Percentiles rank a stretch among this genome's conserved stretches.
Evolutionary conservation across 495 filamentous ascomycete genomes (phyloP).

Genomic region (Physcia stellaris): DNA sequence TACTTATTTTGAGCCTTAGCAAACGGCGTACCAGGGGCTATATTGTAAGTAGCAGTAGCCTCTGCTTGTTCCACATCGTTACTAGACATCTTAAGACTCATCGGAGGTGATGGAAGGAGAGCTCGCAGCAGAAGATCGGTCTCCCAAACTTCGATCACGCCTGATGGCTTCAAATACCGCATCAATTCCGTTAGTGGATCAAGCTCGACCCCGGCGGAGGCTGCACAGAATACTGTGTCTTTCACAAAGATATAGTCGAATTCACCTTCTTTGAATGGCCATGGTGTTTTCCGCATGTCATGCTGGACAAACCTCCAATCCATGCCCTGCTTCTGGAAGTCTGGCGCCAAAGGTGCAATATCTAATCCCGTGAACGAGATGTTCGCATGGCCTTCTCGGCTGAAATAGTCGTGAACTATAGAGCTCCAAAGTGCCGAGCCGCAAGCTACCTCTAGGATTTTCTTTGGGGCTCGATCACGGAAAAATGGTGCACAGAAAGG

Average conservation of each 20-base stretch:
- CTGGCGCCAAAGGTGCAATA: constrained; percentile 60
- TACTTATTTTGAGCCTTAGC: constrained; percentile 63
- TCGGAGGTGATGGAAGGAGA: constrained; percentile 59
- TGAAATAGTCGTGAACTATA: constrained; percentile 66
- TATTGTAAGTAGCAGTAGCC: constrained; percentile 62
- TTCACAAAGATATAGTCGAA: constrained; percentile 90
- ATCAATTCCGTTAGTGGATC: constrained; percentile 59
- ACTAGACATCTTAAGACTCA: constrained; percentile 34
- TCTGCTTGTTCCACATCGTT: constrained; percentile 49
- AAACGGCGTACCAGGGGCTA: constrained; percentile 74
- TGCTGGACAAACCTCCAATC: constrained; percentile 83
- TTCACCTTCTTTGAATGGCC: constrained; percentile 70
- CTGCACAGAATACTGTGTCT: constrained; percentile 58
- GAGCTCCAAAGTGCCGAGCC: constrained; percentile 84
- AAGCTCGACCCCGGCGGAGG: constrained; percentile 47
- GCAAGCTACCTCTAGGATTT: constrained; percentile 77
- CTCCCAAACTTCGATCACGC: constrained; percentile 78
- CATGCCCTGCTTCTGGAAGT: constrained; percentile 59
- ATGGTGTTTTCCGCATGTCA: constrained; percentile 57
- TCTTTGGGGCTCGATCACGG: constrained; percentile 50
- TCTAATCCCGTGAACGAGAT: constrained; percentile 77
- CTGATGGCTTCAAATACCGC: constrained; percentile 64
- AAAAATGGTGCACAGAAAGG: constrained; percentile 62
- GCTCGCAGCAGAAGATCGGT: constrained; percentile 66
- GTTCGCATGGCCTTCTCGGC: constrained; percentile 40